These are phyloP conservation scores for Groenewaldozyma sp. DNA, from an alignment of 1,139 yeast species.

Conservation along the genomic window DNA sequence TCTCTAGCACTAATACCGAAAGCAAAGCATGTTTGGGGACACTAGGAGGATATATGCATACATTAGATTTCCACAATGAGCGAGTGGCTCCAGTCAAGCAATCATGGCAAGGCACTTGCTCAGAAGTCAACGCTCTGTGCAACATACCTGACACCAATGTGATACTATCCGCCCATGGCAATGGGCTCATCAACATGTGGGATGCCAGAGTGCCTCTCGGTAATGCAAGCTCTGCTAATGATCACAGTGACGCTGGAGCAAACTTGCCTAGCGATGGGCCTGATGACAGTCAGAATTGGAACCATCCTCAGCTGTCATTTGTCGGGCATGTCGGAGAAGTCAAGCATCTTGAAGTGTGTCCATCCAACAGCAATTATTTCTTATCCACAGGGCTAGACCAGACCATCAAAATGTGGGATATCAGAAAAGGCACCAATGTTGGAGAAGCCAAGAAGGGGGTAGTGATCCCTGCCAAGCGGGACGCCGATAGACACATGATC, in stretches of 20 bases:
- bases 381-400: constrained; percentile 1
- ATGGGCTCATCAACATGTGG: constrained; percentile 1
- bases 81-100: not conserved
- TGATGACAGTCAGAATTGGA: constrained; percentile 1
- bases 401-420: constrained; percentile 1
- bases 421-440: not conserved
- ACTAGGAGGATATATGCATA: not conserved
- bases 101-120: not conserved
- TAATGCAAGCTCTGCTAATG: not conserved
- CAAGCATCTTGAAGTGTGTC: not conserved
- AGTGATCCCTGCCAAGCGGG: not conserved
- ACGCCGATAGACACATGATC: not conserved
- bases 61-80: not conserved
- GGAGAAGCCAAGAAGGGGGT: not conserved
- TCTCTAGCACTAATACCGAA: no score
- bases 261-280: no score
- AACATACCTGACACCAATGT: not conserved
- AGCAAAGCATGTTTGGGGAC: no score
- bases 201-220: not conserved
- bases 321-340: constrained; percentile 4
- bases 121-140: not conserved
- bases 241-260: not conserved
- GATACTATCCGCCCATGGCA: not conserved
- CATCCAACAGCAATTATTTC: not conserved
- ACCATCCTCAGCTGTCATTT: not conserved